Percentiles rank a stretch among this genome's conserved stretches.
phyloP scores from a whole-genome alignment of 768 basidiomycete species.

The Phanerochaete carnosa region DNA sequence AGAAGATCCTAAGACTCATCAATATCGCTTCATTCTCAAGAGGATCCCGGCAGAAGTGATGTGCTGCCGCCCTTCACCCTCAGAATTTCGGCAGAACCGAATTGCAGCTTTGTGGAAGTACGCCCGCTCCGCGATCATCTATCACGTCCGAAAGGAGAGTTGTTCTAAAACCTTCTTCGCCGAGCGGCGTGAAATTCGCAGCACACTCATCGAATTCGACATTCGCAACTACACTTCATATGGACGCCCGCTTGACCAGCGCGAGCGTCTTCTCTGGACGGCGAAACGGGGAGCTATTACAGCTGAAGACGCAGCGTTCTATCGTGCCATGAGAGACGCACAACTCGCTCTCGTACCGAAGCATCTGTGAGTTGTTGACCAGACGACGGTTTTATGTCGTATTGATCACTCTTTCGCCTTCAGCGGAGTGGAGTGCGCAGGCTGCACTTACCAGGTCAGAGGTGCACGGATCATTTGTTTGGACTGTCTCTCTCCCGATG shows the following conservation, averaged over 20 bases:
- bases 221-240: slow-evolving; percentile 22
- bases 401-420: not conserved
- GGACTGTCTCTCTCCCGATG: slow-evolving; percentile 12
- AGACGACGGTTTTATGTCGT: not conserved
- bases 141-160: slow-evolving; percentile 14
- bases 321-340: slow-evolving; percentile 19
- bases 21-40: slow-evolving; percentile 26
- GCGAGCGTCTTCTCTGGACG: slow-evolving; percentile 20
- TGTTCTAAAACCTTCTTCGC: slow-evolving; percentile 32
- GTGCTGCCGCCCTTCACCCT: slow-evolving; percentile 26
- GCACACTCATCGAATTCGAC: slow-evolving; percentile 26
- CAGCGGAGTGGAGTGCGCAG: slow-evolving; percentile 14
- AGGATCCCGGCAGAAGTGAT: slow-evolving; percentile 24
- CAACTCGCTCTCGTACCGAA: slow-evolving; percentile 18
- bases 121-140: slow-evolving; percentile 24
- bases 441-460: slow-evolving; percentile 12
- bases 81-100: slow-evolving; percentile 21
- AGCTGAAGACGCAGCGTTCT: slow-evolving; percentile 22
- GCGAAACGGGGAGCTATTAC: slow-evolving; percentile 18
- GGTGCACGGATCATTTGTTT: slow-evolving; percentile 14
- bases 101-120: slow-evolving; percentile 30
- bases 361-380: slow-evolving; percentile 21
- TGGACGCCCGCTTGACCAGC: slow-evolving; percentile 8
- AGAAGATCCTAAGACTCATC: slow-evolving; percentile 15
- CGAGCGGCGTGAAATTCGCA: slow-evolving; percentile 25